Percentiles rank a stretch among this genome's conserved stretches.
Conservation (phyloP, 352 stramenopile genomes). For the Globisporangium abappressorium region DNA sequence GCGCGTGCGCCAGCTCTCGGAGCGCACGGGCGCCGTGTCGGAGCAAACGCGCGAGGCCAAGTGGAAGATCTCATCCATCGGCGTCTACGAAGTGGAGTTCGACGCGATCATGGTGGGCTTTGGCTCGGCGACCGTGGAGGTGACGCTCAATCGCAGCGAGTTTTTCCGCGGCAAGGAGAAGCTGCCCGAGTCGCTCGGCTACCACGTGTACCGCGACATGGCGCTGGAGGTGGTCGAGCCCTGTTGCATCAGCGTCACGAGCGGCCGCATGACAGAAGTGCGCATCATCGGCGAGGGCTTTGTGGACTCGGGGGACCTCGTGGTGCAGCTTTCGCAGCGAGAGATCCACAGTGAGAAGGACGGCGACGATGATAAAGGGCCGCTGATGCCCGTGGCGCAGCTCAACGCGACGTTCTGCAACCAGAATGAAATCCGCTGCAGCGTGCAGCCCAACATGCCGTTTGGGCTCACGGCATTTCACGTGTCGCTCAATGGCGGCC, state of each 20-base stretch:
- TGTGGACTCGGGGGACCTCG: slow-evolving; percentile 59
- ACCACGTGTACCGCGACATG: slow-evolving; percentile 52
- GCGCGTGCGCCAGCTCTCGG: slow-evolving; percentile 45
- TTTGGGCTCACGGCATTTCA: slow-evolving; percentile 59
- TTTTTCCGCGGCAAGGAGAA: slow-evolving; percentile 48
- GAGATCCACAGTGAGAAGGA: slow-evolving; percentile 19
- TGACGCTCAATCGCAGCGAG: slow-evolving; percentile 53
- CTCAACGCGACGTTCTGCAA: slow-evolving; percentile 52
- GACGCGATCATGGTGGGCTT: slow-evolving; percentile 54
- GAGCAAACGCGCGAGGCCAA: slow-evolving; percentile 45
- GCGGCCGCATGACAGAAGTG: slow-evolving; percentile 50
- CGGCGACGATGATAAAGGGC: background rate
- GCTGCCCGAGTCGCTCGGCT: slow-evolving; percentile 35
- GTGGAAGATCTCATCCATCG: slow-evolving; percentile 55
- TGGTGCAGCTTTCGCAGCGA: slow-evolving; percentile 45
- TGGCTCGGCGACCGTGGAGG: slow-evolving; percentile 39
- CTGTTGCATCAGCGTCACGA: slow-evolving; percentile 55
- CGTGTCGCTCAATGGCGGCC: slow-evolving; percentile 61
- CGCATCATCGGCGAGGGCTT: slow-evolving; percentile 54
- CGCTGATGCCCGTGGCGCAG: slow-evolving; percentile 28
- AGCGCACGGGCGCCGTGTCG: slow-evolving; percentile 45
- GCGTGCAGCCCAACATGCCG: slow-evolving; percentile 56
- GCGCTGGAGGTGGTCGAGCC: slow-evolving; percentile 44
- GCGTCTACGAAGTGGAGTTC: slow-evolving; percentile 63
- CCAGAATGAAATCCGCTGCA: slow-evolving; percentile 51